Evolutionary conservation across 805 yeast genomes (phyloP).

Genomic region (Saccharomycopsis sp.): DNA sequence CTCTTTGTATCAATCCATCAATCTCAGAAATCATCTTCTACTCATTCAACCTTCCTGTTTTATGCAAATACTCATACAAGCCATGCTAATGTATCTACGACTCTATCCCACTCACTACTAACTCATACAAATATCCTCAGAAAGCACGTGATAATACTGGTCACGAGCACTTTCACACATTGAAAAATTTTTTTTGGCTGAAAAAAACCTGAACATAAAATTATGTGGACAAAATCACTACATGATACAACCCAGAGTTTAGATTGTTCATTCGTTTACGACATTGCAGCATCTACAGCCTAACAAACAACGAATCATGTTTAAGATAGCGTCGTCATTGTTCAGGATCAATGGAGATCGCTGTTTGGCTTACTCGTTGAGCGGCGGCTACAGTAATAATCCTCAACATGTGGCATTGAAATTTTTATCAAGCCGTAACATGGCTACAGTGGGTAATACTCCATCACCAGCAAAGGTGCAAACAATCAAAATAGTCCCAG

Average conservation of each 20-base stretch:
- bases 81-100: too few species aligned
- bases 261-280: neutral
- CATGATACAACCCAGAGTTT: too few species aligned
- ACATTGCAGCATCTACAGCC: neutral
- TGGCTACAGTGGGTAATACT: neutral
- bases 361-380: neutral
- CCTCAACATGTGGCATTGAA: neutral
- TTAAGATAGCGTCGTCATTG: neutral
- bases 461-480: neutral
- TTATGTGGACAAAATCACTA: neutral
- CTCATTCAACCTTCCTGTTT: too few species aligned
- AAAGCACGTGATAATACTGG: neutral
- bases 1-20: too few species aligned
- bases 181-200: neutral
- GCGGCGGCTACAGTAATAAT: neutral
- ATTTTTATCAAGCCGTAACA: neutral
- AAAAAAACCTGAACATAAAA: too few species aligned
- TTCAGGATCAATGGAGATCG: neutral
- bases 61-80: too few species aligned
- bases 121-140: neutral
- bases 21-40: too few species aligned
- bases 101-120: too few species aligned
- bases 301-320: neutral
- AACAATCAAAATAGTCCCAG: conserved; percentile 34
- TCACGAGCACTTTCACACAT: neutral